Evolutionary conservation across 2,329 filamentous ascomycete species (phyloP), one percentile per base, ranked within the genome.

Genomic region (Ceratocystis ficicola): DNA sequence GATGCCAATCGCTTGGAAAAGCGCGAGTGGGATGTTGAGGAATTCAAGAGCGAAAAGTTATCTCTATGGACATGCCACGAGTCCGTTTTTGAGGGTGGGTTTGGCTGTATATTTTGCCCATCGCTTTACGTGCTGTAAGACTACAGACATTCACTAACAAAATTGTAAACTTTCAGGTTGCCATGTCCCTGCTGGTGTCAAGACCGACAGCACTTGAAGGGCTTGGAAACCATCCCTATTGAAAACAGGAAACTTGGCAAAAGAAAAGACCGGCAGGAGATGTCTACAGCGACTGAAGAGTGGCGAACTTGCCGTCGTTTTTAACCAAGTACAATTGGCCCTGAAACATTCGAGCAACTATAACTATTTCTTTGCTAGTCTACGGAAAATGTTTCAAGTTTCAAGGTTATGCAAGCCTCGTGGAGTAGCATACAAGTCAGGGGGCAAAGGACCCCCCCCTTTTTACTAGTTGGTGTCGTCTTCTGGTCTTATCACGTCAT

Each of bases 11-110:
- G 72, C 0, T 76, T 97, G 20, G 90, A 95, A 74, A 78, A 82
- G 41, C 75, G 77, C 25, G 91, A 96, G 74, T 97, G 93, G 93
- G 89, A 95, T 73, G 94, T 91, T 76, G 85, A 86, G 61, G 84
- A 88, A 69, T 97, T 96, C 73, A 84, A 87, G 68, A 79, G 80
- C 71, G 86, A 94, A 68, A 95, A 91, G 77, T 76, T 85, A 76
- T 73, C 73, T 65, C 66, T 72, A 2, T 85, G 82, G 82, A 80
- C 80, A 4, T 74, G 81, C n/a, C 44, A 50, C 25, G 66, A 62
- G 0, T 61, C 61, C 77, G 77, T 52, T 1, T 67, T 67, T 61
- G 63, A 60, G 44, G 66, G 66, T 67, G 22, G 28, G 48, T 15
- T 5, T 41, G 30, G 28, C 60, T 8, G 46, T 12, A 48, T 46